Evolutionary conservation across 768 basidiomycete genomes (phyloP).

Genomic region (Termitomyces sp.): DNA sequence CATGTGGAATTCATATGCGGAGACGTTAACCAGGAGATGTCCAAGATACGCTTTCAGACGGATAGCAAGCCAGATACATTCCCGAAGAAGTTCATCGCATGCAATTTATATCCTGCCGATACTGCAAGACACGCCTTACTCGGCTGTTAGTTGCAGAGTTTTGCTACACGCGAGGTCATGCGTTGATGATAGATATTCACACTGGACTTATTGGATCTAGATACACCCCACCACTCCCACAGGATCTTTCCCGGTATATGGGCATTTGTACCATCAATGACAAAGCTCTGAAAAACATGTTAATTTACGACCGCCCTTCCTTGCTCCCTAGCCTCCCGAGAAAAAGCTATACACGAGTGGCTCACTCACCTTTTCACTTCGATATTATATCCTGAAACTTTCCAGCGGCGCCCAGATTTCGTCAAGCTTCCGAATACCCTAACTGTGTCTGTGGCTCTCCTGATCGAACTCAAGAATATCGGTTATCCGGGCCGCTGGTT

Average conservation of each 20-base stretch:
- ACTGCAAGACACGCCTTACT: conserved; percentile 18
- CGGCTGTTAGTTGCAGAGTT: conserved; percentile 23
- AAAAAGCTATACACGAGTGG: conserved; percentile 28
- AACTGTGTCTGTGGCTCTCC: conserved; percentile 26
- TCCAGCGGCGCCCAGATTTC: conserved; percentile 16
- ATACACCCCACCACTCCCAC: conserved; percentile 24
- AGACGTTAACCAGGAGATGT: conserved; percentile 26
- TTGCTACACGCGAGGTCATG: conserved; percentile 22
- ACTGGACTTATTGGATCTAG: conserved; percentile 6
- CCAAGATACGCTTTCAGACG: conserved; percentile 22
- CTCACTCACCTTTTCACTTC: conserved; percentile 29
- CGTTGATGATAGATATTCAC: neutral
- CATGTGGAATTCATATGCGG: conserved; percentile 26
- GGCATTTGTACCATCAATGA: conserved; percentile 20
- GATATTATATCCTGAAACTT: conserved; percentile 22
- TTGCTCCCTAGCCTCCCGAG: conserved; percentile 16
- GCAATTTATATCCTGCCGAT: conserved; percentile 22
- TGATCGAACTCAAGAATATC: conserved; percentile 27
- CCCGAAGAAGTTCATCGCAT: conserved; percentile 27
- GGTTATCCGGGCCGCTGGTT: conserved; percentile 36
- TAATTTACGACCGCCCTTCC: conserved; percentile 17
- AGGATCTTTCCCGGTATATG: conserved; percentile 25
- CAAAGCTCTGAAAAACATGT: conserved; percentile 17
- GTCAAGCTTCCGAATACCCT: conserved; percentile 31
- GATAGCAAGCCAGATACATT: conserved; percentile 23